phyloP scores from a whole-genome alignment of 148 eudicot species.

The Beta vulgaris region DNA sequence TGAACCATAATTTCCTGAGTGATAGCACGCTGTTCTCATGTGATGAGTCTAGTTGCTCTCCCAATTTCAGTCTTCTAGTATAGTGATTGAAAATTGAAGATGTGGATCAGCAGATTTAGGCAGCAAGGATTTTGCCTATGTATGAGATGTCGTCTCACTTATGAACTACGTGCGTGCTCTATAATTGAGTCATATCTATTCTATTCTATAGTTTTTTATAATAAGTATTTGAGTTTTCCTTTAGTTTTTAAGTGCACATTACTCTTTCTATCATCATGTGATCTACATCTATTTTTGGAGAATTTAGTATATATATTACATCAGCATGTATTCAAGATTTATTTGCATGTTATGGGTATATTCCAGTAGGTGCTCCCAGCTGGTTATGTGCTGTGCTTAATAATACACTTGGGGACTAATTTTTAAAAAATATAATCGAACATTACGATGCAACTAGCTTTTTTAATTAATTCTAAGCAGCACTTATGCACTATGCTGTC shows the following conservation, averaged over 20 bases:
- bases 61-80: not conserved
- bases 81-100: not conserved
- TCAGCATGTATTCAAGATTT: constrained; percentile 11
- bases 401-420: not conserved
- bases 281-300: no score
- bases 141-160: not conserved
- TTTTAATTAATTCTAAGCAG: no score
- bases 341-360: constrained; percentile 11
- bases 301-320: no score
- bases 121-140: not conserved
- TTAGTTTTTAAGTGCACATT: constrained; percentile 15
- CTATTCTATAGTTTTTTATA: not conserved
- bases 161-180: not conserved
- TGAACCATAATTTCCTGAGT: not conserved
- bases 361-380: constrained; percentile 11
- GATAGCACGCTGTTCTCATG: constrained; percentile 24
- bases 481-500: no score
- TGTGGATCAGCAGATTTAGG: constrained; percentile 24
- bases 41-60: constrained; percentile 4
- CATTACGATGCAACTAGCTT: not conserved
- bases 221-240: not conserved
- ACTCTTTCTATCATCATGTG: constrained; percentile 15
- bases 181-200: not conserved
- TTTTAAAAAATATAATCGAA: not conserved
- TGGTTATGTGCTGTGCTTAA: constrained; percentile 15